Evolutionary conservation across 768 basidiomycete genomes (phyloP), one percentile per base, ranked within the genome.

Genomic region (Boletus insuetus): DNA sequence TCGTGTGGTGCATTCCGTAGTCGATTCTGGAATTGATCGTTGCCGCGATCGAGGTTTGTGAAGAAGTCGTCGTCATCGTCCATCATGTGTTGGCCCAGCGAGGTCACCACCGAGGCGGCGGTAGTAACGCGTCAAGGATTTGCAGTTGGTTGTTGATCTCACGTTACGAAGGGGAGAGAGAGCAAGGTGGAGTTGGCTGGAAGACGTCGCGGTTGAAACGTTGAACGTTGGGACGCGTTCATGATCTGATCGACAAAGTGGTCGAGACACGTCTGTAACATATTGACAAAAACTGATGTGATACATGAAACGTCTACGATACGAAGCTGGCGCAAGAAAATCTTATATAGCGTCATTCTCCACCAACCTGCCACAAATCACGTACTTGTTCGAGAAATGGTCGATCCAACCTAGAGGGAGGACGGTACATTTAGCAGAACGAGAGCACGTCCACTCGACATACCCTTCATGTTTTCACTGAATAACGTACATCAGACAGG

Each of bases 401-500:
- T 94, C 91, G 57, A 93, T 87, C 94, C 94, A 98, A 22, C 91
- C 89, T 90, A 46, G 32, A 26, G 46, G 8, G 32, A 26, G 46
- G 8, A 49, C 0, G 51, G 51, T 47, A 46, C 35, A 10, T 31
- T 19, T 19, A 32, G 16, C 35, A 26, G 1, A 19, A 20, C 45
- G 34, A 26, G 38, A 32, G 24, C 46, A 42, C 17, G 46, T 38
- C 19, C 20, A 8, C 13, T 19, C 14, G 12, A 55, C 60, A 47
- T 42, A 87, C 89, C 89, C 72, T 80, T 84, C 94, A 97, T 96
- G 68, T 96, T 96, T 56, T 95, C 92, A 48, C 94, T 95, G 64
- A 2, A 39, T 11, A 13, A 29, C 1, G 32, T 26, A 29, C 19
- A 17, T 58, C 46, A 52, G n/a, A 42, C 1, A 22, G n/a, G 49